Percentiles rank a stretch among this genome's conserved stretches.
Evolutionary conservation across 805 yeast genomes (phyloP).

Genomic region (Starmera pachycereana): DNA sequence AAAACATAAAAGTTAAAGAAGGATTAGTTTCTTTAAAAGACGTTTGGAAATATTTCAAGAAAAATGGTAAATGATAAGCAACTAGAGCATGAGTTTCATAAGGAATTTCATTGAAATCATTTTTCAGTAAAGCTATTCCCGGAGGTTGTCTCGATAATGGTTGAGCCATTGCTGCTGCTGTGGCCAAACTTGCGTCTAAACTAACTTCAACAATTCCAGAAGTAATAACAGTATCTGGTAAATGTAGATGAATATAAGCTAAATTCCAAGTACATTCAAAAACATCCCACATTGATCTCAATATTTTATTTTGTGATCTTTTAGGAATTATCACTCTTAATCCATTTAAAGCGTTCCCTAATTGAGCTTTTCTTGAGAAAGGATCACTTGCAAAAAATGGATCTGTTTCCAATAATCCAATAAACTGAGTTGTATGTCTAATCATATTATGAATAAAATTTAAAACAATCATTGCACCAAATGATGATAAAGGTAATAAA

Average conservation of each 20-base stretch:
- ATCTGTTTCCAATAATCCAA: background rate
- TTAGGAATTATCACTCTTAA: background rate
- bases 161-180: background rate
- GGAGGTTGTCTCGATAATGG: background rate
- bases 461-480: background rate
- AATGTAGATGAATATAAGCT: constrained; percentile 1
- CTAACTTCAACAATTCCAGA: constrained; percentile 1
- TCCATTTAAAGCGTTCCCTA: background rate
- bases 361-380: constrained; percentile 1
- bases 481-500: background rate
- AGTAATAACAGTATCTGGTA: background rate
- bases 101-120: background rate
- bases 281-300: background rate
- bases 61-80: background rate
- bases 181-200: background rate
- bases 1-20: background rate
- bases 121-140: background rate
- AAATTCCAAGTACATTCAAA: constrained; percentile 1
- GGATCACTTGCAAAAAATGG: background rate
- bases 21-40: background rate
- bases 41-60: background rate
- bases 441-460: background rate
- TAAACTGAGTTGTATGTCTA: background rate
- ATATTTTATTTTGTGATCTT: background rate
- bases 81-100: background rate